These are phyloP conservation scores for Aspergillaceae sp. DNA, from an alignment of 2,329 filamentous ascomycete species.

Conservation along the genomic window DNA sequence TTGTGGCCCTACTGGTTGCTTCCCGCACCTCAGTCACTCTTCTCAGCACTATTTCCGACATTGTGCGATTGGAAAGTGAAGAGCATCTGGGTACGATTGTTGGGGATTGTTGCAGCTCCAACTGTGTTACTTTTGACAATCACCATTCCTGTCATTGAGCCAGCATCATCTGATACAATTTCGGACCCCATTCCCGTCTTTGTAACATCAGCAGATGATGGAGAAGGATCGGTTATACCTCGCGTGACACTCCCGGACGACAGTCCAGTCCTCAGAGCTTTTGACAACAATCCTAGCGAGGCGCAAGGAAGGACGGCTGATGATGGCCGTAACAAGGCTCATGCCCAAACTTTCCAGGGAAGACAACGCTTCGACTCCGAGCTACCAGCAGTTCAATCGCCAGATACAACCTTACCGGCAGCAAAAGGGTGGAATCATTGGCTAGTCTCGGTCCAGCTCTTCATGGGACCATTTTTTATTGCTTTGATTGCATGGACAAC, in stretches of 20 bases:
- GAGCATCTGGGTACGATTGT: conserved; percentile 69
- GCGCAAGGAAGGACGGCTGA: conserved; percentile 5
- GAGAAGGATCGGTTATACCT: conserved; percentile 13
- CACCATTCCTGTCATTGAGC: conserved; percentile 84
- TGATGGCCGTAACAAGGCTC: conserved; percentile 9
- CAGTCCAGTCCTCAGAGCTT: conserved; percentile 23
- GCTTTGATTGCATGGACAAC: conserved; percentile 58
- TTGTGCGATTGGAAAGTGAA: conserved; percentile 75
- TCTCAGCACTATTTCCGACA: conserved; percentile 76
- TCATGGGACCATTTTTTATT: conserved; percentile 78
- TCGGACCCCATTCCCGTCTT: conserved; percentile 29
- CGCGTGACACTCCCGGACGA: conserved; percentile 29
- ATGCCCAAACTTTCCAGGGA: conserved; percentile 9
- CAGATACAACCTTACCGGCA: conserved; percentile 16
- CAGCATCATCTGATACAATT: conserved; percentile 45
- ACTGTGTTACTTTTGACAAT: conserved; percentile 84
- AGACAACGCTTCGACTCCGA: conserved; percentile 32
- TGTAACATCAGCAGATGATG: conserved; percentile 14
- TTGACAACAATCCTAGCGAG: conserved; percentile 6
- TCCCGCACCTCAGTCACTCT: conserved; percentile 62
- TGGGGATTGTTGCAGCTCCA: conserved; percentile 76
- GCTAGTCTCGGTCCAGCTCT: conserved; percentile 76
- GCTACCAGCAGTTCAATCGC: conserved; percentile 22
- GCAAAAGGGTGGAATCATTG: conserved; percentile 73
- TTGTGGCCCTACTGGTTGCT: conserved; percentile 79